A percentile compares a stretch with the other conserved stretches of the same genome.
These are phyloP conservation scores for Magnusiomyces suaveolens DNA, from an alignment of 1,139 yeast genomes.

Conservation along the genomic window DNA sequence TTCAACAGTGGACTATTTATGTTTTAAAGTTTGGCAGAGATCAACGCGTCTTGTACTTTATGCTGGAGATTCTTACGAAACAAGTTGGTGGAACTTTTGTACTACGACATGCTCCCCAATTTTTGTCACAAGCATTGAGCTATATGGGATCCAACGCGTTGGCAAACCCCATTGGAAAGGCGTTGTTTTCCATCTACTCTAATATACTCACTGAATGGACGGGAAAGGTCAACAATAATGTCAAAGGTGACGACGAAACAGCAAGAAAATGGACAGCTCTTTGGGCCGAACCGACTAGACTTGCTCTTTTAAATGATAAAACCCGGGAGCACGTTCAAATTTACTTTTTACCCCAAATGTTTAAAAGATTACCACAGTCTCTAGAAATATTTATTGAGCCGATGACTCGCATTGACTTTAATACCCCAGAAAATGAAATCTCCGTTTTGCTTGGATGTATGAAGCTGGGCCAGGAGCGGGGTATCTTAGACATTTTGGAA, in stretches of 20 bases:
- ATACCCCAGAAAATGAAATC: conserved; percentile 28
- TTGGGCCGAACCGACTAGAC: conserved; percentile 42
- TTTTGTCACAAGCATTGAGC: conserved; percentile 39
- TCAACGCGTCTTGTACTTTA: conserved; percentile 50
- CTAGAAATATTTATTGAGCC: conserved; percentile 35
- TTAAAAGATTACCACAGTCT: conserved; percentile 42
- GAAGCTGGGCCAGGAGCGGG: conserved; percentile 55
- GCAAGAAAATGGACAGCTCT: conserved; percentile 40
- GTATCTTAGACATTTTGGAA: conserved; percentile 45
- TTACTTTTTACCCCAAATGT: conserved; percentile 54
- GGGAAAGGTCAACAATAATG: conserved; percentile 22
- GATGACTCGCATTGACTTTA: conserved; percentile 16
- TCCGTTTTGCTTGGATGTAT: conserved; percentile 46
- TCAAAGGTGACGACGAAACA: conserved; percentile 18
- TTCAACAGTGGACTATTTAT: conserved; percentile 39
- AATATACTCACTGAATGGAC: conserved; percentile 29
- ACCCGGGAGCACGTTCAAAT: conserved; percentile 44
- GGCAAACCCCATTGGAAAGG: conserved; percentile 60
- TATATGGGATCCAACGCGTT: conserved; percentile 50
- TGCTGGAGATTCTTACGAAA: conserved; percentile 47
- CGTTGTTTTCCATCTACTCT: conserved; percentile 39
- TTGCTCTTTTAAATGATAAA: conserved; percentile 30
- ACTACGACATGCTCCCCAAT: conserved; percentile 37
- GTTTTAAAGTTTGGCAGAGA: conserved; percentile 40
- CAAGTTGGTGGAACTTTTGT: conserved; percentile 38